Percentiles rank a stretch among this genome's conserved stretches.
Evolutionary conservation across 106 monocot genomes (phyloP).

Genomic region (Acanthochlamys bracteata): DNA sequence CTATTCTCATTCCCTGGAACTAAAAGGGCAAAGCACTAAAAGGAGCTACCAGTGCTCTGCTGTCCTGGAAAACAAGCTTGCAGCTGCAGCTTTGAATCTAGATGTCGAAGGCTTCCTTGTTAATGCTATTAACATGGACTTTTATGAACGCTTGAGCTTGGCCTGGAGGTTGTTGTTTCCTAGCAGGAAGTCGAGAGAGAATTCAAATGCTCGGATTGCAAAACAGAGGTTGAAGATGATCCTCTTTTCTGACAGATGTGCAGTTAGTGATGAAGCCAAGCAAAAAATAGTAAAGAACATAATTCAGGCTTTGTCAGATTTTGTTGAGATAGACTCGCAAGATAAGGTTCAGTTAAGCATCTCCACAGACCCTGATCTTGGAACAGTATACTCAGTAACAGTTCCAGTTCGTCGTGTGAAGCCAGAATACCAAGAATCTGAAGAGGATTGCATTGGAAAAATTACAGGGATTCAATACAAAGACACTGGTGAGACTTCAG

Average conservation of each 20-base stretch:
- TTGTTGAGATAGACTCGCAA: slow-evolving; percentile 85
- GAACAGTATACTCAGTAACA: slow-evolving; percentile 76
- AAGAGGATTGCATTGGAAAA: slow-evolving; percentile 65
- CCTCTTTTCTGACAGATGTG: slow-evolving; percentile 87
- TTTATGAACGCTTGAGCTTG: slow-evolving; percentile 66
- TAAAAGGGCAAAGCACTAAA: neutral
- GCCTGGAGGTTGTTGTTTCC: slow-evolving; percentile 93
- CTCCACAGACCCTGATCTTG: slow-evolving; percentile 71
- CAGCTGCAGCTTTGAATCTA: slow-evolving; percentile 21
- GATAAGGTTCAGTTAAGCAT: slow-evolving; percentile 89
- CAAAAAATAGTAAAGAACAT: slow-evolving; percentile 81
- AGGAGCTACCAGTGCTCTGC: slow-evolving; percentile 7
- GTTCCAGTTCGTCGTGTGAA: slow-evolving; percentile 86
- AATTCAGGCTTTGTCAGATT: slow-evolving; percentile 65
- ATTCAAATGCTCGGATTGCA: slow-evolving; percentile 75
- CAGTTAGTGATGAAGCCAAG: slow-evolving; percentile 83
- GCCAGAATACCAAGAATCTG: slow-evolving; percentile 69
- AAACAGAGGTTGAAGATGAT: slow-evolving; percentile 98
- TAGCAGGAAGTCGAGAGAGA: slow-evolving; percentile 11
- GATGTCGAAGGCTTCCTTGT: slow-evolving; percentile 49
- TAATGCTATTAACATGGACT: slow-evolving; percentile 57
- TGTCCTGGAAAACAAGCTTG: slow-evolving; percentile 6
- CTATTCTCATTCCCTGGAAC: slow-evolving; percentile 5
- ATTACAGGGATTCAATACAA: slow-evolving; percentile 57
- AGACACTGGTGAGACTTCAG: slow-evolving; percentile 68